Base-by-base conservation (phyloP, 148 eudicot species). In the Fagopyrum tataricum region DNA sequence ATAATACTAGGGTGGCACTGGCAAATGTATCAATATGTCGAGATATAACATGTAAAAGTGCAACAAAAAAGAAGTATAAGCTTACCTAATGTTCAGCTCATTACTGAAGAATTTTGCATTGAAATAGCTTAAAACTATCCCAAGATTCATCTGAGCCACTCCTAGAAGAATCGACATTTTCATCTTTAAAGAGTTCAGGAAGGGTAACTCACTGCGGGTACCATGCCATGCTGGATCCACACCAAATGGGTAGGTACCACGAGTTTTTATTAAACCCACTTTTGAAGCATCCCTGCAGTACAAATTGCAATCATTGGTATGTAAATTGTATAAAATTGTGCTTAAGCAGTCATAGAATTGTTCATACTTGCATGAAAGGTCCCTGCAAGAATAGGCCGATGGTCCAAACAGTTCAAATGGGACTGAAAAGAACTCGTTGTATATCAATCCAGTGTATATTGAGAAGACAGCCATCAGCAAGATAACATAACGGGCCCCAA, bases 161-260 rank as follows among this genome's bases (percentile, higher is more conserved):
- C 97, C 95, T 4, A 92, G 81, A 77, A 92, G 84, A 76, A 92
- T 92, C 13, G 97, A 92, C 97, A 90, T 92, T 81, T 92, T 92
- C 97, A 92, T 92, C 92, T 92, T 92, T 74, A 92, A 70, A 59
- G 97, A 92, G 83, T 92, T 92, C 18, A 92, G 82, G 66, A 88
- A 92, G 73, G 97, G 95, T 74, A 92, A 73, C 82, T 92, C 97
- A 77, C 96, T 92, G 44, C 97, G 97, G 73, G 84, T 79, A 26
- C 97, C 97, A 70, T 86, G 97, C 97, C 97, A 92, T 80, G 80
- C 87, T 53, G 97, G 97, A 85, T 92, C 97, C 59, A 92, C 91
- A 73, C 97, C 97, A 78, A 92, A 92, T 75, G 97, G 96, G 71
- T 92, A 92, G 37, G 97, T 87, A 70, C 77, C 85, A 47, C 89